Evolutionary conservation across 768 basidiomycete species (phyloP).

Genomic region (Thelephora aurantiotincta): DNA sequence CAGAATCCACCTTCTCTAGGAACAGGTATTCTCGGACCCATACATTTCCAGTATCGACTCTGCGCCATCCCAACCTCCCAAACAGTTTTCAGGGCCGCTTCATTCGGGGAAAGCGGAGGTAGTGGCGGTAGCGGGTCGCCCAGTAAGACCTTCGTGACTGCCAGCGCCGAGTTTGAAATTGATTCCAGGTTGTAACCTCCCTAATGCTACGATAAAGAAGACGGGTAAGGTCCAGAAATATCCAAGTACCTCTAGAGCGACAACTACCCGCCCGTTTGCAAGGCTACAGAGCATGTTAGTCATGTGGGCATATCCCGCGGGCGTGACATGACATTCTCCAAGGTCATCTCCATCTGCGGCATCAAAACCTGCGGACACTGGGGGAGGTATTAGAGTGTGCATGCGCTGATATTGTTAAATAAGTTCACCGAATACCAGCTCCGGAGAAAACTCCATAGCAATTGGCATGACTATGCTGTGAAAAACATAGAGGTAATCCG

Average conservation of each 20-base stretch:
- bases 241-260: conserved; percentile 67
- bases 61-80: conserved; percentile 75
- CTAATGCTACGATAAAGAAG: conserved; percentile 25
- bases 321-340: conserved; percentile 76
- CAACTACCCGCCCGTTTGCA: conserved; percentile 77
- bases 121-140: conserved; percentile 71
- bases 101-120: conserved; percentile 52
- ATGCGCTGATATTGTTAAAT: not conserved
- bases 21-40: conserved; percentile 66
- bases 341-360: conserved; percentile 82
- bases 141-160: conserved; percentile 66
- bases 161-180: conserved; percentile 70
- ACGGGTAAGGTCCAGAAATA: not conserved
- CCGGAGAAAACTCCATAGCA: conserved; percentile 85
- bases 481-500: conserved; percentile 93
- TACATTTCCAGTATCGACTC: conserved; percentile 74
- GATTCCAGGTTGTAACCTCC: conserved; percentile 88
- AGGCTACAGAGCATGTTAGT: conserved; percentile 84
- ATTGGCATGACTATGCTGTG: conserved; percentile 90
- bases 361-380: conserved; percentile 94
- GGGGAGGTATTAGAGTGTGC: not conserved
- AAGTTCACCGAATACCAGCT: conserved; percentile 84
- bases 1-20: conserved; percentile 47
- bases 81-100: conserved; percentile 71
- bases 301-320: conserved; percentile 90